Evolutionary conservation across 345 rosid species (phyloP).

Genomic region (Reutealis trisperma): DNA sequence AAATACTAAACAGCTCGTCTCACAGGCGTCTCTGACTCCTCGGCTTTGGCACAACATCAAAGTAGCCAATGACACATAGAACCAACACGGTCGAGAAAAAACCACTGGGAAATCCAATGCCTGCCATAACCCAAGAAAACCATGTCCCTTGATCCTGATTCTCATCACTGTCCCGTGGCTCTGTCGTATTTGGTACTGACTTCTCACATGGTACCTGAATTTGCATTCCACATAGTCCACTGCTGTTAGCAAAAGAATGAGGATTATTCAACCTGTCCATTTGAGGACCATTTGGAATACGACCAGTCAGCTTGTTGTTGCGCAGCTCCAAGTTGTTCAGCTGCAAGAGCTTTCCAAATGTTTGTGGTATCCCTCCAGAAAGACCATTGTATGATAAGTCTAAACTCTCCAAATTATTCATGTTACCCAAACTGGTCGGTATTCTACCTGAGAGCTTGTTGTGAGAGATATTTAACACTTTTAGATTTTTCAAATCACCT

Average conservation of each 20-base stretch:
- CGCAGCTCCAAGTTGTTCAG: neutral
- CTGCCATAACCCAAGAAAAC: constrained; percentile 18
- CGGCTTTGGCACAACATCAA: neutral
- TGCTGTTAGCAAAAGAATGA: constrained; percentile 1
- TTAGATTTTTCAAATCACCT: neutral
- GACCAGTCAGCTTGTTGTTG: constrained; percentile 9
- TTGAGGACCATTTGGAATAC: constrained; percentile 10
- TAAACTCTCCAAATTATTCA: neutral
- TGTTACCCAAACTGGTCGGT: neutral
- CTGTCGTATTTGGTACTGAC: neutral
- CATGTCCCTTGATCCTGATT: neutral
- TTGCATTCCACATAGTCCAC: constrained; percentile 15
- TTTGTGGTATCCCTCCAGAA: neutral
- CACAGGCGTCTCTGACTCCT: neutral
- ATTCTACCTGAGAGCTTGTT: neutral
- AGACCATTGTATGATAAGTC: neutral
- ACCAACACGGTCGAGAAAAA: constrained; percentile 7
- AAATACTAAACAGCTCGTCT: too few species aligned
- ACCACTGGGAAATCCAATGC: constrained; percentile 9
- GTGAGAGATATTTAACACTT: neutral
- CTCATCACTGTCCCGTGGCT: neutral
- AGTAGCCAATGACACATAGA: constrained; percentile 1
- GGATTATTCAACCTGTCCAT: constrained; percentile 11
- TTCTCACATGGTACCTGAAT: constrained; percentile 1
- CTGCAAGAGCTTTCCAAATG: neutral